Percentiles rank a stretch among this genome's conserved stretches.
These are phyloP conservation scores for Limonium bicolor DNA, from an alignment of 148 eudicot genomes.

Conservation along the genomic window DNA sequence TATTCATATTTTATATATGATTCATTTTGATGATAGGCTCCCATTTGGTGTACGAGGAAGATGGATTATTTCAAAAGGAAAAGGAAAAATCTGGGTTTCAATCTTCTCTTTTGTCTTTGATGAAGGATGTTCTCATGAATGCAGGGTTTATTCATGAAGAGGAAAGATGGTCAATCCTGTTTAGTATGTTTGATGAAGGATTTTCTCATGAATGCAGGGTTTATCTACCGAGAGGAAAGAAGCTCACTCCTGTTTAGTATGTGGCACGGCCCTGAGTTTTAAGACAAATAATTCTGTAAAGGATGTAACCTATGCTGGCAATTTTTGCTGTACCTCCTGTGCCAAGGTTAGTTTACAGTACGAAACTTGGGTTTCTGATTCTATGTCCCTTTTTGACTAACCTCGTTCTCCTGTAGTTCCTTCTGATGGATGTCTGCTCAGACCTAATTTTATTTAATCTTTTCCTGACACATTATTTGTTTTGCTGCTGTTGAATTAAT, in stretches of 20 bases:
- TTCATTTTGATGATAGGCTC: too few species aligned
- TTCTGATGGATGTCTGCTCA: too few species aligned
- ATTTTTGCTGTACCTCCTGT: constrained; percentile 46
- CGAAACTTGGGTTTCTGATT: too few species aligned
- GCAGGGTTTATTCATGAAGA: neutral
- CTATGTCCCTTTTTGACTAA: too few species aligned
- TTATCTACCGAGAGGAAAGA: constrained; percentile 13
- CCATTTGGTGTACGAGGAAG: too few species aligned
- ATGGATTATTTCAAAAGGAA: neutral
- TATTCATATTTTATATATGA: too few species aligned
- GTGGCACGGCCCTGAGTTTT: constrained; percentile 45
- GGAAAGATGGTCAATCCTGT: neutral
- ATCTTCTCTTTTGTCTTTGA: too few species aligned
- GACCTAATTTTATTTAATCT: too few species aligned
- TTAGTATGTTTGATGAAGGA: too few species aligned
- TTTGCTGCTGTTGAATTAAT: too few species aligned
- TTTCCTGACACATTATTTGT: too few species aligned
- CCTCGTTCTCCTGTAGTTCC: too few species aligned
- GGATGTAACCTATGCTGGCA: constrained; percentile 29
- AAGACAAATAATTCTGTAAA: constrained; percentile 33
- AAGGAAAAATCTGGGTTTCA: neutral
- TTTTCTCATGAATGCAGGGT: constrained; percentile 8
- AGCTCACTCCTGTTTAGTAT: constrained; percentile 50
- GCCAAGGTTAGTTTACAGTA: constrained; percentile 62
- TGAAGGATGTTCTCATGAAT: neutral